Evolutionary conservation across 2,329 filamentous ascomycete species (phyloP).

Genomic region (Pyricularia grisea): DNA sequence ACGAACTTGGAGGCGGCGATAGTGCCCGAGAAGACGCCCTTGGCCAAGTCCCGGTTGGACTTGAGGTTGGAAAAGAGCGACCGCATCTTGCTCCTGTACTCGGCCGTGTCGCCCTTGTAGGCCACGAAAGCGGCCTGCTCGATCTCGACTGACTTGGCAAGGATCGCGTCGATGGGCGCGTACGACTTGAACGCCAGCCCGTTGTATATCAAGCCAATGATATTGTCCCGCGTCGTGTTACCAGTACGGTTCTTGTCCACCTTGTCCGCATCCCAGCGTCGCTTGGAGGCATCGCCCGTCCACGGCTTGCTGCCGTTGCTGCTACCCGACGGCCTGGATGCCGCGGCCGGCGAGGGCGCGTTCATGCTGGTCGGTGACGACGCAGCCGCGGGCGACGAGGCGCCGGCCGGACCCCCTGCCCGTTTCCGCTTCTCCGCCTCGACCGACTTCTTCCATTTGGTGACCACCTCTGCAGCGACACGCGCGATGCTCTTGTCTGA

Average conservation of each 20-base stretch:
- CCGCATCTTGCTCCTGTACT: slow-evolving; percentile 83
- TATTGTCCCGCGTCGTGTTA: slow-evolving; percentile 67
- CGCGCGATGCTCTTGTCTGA: slow-evolving; percentile 72
- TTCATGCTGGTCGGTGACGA: slow-evolving; percentile 31
- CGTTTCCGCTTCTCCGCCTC: slow-evolving; percentile 49
- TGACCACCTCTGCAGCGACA: slow-evolving; percentile 72
- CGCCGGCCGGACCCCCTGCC: slow-evolving; percentile 20
- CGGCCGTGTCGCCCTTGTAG: slow-evolving; percentile 60
- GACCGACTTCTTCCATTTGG: slow-evolving; percentile 77
- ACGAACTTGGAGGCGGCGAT: slow-evolving; percentile 69
- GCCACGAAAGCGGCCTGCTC: slow-evolving; percentile 67
- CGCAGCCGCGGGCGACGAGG: slow-evolving; percentile 9
- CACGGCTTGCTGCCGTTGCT: slow-evolving; percentile 31
- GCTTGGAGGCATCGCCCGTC: slow-evolving; percentile 65
- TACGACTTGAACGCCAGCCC: slow-evolving; percentile 66
- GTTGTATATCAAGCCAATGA: slow-evolving; percentile 88
- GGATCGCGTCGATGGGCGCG: slow-evolving; percentile 60
- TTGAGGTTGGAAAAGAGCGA: slow-evolving; percentile 93
- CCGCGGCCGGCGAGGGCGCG: slow-evolving; percentile 40
- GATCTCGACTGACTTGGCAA: slow-evolving; percentile 70
- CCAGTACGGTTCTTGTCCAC: slow-evolving; percentile 70
- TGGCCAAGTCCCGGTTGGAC: slow-evolving; percentile 70
- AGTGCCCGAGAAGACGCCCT: slow-evolving; percentile 64
- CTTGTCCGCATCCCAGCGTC: slow-evolving; percentile 72
- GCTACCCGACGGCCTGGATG: slow-evolving; percentile 41